These are phyloP conservation scores for Aphanocladium album DNA, from an alignment of 2,329 filamentous ascomycete species.

Conservation along the genomic window DNA sequence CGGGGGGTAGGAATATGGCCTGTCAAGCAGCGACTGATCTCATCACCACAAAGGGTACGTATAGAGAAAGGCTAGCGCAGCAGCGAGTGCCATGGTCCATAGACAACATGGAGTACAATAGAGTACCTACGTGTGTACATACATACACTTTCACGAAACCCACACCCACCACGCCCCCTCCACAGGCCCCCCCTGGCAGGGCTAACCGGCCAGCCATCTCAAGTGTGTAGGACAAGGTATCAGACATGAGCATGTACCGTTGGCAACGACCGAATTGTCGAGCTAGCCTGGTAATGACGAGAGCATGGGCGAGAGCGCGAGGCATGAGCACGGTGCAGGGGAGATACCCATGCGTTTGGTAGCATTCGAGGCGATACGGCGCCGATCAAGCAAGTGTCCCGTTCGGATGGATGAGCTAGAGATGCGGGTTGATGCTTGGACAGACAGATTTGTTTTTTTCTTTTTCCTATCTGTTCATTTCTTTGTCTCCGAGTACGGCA, in stretches of 20 bases:
- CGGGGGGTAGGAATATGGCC: conserved; percentile 3
- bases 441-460: conserved; percentile 5
- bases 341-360: not conserved
- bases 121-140: conserved; percentile 2
- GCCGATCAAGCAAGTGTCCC: conserved; percentile 2
- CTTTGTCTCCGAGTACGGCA: not conserved
- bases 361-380: not conserved
- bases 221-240: conserved; percentile 4
- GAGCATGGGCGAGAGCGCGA: not conserved
- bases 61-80: conserved; percentile 10
- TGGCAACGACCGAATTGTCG: not conserved
- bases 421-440: conserved; percentile 1
- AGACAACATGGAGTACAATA: conserved; percentile 2
- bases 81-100: not conserved
- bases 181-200: not conserved
- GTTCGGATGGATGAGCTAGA: conserved; percentile 7
- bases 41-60: conserved; percentile 10
- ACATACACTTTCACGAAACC: not conserved
- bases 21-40: conserved; percentile 12
- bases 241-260: conserved; percentile 1
- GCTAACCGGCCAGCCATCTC: conserved; percentile 9
- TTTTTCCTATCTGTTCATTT: not conserved
- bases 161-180: not conserved
- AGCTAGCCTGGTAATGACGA: not conserved
- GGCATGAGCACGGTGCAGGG: not conserved